Base-by-base conservation (phyloP, 2,329 filamentous ascomycete genomes). In the Arthroderma uncinatum region DNA sequence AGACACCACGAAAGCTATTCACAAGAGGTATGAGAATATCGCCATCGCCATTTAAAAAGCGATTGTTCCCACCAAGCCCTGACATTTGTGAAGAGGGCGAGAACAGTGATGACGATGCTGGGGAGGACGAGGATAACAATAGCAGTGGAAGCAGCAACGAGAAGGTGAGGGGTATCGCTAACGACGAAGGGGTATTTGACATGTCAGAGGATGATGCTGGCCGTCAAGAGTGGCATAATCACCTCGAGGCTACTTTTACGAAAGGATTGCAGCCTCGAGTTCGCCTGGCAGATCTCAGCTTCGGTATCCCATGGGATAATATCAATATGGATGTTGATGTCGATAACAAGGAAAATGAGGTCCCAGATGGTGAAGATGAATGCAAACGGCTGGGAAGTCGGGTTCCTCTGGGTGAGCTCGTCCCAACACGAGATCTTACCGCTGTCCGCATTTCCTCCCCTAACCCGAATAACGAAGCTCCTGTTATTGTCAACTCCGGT, bases 61-160 rank as follows among this genome's bases (percentile, higher is more conserved):
- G 59, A 28, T 34, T 60, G 6, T 60, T 60, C 37, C 59, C 59
- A 23, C 37, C 47, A 21, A 60, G 59, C 25, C 59, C 59, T 5
- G 50, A 47, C 14, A 54, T 57, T 42, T 42, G 55, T 34, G 40
- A 21, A 12, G 47, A 37, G 28, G 37, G 12, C n/a, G 47, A 47
- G 2, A 47, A 25, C 19, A 47, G 40, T 9, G 19, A 47, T 23
- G 40, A 23, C 19, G 19, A 25, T 33, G 23, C 14, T 6, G 21
- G 16, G 4, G n/a, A 30, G 25, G 47, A 52, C 16, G 42, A 23
- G 5, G 23, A 34, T 14, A 30, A 34, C 8, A 14, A 34, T n/a
- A 52, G 50, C 16, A 37, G 50, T 16, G 50, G 33, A 28, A 53
- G 50, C 33, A 53, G 50, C 7, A 5, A 21, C 9, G 25, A 16